Evolutionary conservation across 768 basidiomycete species (phyloP), one percentile per base, ranked within the genome.

Genomic region (Peribolospora baueri): DNA sequence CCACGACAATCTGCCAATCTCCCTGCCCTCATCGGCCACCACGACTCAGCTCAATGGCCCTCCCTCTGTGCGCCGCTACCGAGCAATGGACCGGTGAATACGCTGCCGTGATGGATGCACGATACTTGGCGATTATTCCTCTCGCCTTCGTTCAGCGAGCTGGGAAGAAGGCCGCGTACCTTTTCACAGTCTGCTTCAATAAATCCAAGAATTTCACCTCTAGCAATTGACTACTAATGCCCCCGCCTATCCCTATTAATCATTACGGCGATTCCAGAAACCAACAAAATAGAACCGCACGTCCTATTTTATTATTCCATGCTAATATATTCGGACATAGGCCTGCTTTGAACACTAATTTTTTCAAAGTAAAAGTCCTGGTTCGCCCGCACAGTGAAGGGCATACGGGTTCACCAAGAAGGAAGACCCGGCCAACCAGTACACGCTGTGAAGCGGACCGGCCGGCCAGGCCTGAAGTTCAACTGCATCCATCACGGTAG

Each of bases 161-260:
- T 25, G 25, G 25, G 25, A 25, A 25, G 25, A 25, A 25, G 25
- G 25, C 25, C 25, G 25, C 25, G 1, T 25, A 25, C 25, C 25
- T 25, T 25, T 25, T 25, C 25, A 25, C n/a, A n/a, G n/a, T n/a
- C n/a, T n/a, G n/a, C 79, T 80, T 80, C 73, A 71, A 74, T 76
- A 73, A 76, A 77, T 80, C 78, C 76, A 79, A 79, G 78, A 79
- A 80, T 79, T 80, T 79, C 79, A 80, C 79, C 78, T 79, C 79
- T 79, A 76, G 76, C 76, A 73, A 75, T 73, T 70, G 71, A 80
- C 78, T 79, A 80, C 78, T 70, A 78, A 78, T 79, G 78, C 77
- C 77, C 78, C 77, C 79, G 76, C 79, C 77, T 76, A 75, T 77
- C 76, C 76, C 78, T 76, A 79, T 79, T 76, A 76, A 78, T 77